Evolutionary conservation across 306 rosid genomes (phyloP).

Genomic region (Dryas octopetala): DNA sequence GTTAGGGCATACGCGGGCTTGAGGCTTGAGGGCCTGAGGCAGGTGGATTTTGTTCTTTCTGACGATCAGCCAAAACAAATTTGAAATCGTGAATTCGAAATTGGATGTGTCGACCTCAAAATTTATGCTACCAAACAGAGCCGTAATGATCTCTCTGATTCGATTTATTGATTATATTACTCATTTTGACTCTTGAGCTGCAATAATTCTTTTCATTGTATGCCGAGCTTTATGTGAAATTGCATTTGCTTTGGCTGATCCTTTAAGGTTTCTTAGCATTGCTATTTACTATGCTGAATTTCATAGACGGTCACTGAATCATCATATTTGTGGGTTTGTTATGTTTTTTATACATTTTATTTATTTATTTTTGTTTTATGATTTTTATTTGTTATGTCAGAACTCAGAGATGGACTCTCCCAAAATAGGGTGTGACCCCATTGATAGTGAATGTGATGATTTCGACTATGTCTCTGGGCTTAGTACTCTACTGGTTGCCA

Average conservation of each 20-base stretch:
- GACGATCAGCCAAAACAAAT: background rate
- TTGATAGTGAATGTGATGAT: conserved; percentile 31
- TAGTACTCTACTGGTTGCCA: conserved; percentile 78
- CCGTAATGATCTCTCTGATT: background rate
- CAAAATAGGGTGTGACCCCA: conserved; percentile 20
- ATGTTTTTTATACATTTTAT: background rate
- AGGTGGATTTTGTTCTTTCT: background rate
- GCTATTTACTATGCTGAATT: background rate
- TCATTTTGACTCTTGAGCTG: background rate
- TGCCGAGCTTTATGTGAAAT: background rate
- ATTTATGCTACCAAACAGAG: background rate
- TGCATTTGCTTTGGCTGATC: background rate
- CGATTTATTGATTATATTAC: background rate
- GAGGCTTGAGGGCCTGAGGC: background rate
- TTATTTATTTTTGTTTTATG: background rate
- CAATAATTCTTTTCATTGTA: background rate
- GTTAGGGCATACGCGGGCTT: background rate
- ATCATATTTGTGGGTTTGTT: too few species aligned
- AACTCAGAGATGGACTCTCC: conserved; percentile 44
- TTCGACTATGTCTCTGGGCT: conserved; percentile 50
- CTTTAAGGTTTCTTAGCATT: background rate
- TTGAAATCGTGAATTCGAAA: background rate
- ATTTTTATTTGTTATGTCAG: background rate
- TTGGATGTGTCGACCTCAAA: background rate
- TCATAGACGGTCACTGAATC: background rate